Evolutionary conservation across 2,329 filamentous ascomycete genomes (phyloP).

Genomic region (Rhinocladiella similis): DNA sequence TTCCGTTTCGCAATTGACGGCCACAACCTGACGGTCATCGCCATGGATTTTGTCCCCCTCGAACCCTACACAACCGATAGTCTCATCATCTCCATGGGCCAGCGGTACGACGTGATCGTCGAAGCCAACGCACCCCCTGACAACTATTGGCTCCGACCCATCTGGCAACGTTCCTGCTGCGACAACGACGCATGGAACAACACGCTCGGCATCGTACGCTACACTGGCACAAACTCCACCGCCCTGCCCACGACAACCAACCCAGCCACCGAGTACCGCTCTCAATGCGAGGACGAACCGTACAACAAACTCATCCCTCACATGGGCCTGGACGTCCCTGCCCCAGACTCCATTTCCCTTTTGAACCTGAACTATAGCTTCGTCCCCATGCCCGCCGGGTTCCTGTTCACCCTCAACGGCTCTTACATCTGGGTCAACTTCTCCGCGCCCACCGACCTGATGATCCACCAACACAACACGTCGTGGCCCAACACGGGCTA

Average conservation of each 20-base stretch:
- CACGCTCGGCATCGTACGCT: constrained; percentile 26
- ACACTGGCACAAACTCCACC: constrained; percentile 17
- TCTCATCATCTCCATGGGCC: constrained; percentile 19
- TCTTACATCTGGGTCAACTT: constrained; percentile 39
- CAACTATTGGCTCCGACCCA: constrained; percentile 44
- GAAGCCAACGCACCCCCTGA: constrained; percentile 37
- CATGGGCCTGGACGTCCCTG: constrained; percentile 17
- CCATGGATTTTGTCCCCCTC: constrained; percentile 63
- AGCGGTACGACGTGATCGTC: constrained; percentile 44
- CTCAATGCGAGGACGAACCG: constrained; percentile 26
- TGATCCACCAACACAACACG: constrained; percentile 33
- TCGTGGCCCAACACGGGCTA: constrained; percentile 32
- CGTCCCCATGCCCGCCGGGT: neutral
- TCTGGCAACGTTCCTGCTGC: constrained; percentile 19
- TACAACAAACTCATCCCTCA: constrained; percentile 26
- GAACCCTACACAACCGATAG: constrained; percentile 62
- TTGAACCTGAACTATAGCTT: constrained; percentile 1
- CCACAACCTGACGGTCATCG: constrained; percentile 63
- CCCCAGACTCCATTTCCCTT: neutral
- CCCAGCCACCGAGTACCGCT: constrained; percentile 10
- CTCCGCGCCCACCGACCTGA: constrained; percentile 43
- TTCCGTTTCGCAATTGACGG: constrained; percentile 52
- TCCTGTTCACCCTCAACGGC: constrained; percentile 20
- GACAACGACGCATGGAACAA: constrained; percentile 15
- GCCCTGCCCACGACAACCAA: constrained; percentile 23